Percentiles rank a stretch among this genome's conserved stretches.
Evolutionary conservation across 768 basidiomycete species (phyloP).

Genomic region (Hydnomerulius pinastri): DNA sequence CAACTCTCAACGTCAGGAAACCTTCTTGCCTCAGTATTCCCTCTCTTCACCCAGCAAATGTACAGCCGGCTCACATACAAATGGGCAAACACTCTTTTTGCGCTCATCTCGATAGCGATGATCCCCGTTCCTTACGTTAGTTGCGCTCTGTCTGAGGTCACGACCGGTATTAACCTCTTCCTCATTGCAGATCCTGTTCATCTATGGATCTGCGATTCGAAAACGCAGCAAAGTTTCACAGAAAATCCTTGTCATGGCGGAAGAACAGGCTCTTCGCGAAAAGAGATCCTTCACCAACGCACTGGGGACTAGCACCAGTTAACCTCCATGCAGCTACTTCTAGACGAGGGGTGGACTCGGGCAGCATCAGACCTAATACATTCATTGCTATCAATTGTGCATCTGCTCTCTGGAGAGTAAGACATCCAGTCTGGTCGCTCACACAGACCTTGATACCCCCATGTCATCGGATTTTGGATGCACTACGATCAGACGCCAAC

Average conservation of each 20-base stretch:
- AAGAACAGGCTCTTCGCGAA: slow-evolving; percentile 7
- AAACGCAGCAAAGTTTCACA: slow-evolving; percentile 29
- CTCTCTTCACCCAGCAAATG: slow-evolving; percentile 65
- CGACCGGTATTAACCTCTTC: neutral
- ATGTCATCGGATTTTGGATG: too few relatives aligned
- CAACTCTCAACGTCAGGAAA: slow-evolving; percentile 40
- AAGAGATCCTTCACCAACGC: neutral
- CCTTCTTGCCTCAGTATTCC: slow-evolving; percentile 52
- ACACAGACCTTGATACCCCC: too few relatives aligned
- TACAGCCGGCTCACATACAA: slow-evolving; percentile 54
- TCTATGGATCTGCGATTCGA: slow-evolving; percentile 34
- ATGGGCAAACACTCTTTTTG: slow-evolving; percentile 64
- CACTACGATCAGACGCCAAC: too few relatives aligned
- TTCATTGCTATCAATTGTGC: too few relatives aligned
- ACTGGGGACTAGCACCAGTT: too few relatives aligned
- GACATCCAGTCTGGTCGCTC: too few relatives aligned
- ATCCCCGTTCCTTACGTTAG: slow-evolving; percentile 63
- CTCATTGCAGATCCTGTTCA: slow-evolving; percentile 29
- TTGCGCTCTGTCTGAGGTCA: neutral
- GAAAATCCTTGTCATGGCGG: slow-evolving; percentile 18
- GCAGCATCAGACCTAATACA: too few relatives aligned
- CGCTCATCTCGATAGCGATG: slow-evolving; percentile 51
- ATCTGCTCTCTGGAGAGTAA: too few relatives aligned
- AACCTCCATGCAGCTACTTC: too few relatives aligned
- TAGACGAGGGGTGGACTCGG: too few relatives aligned